Base-by-base conservation (phyloP, 1,139 yeast species). In the Kodamaea arcana region DNA sequence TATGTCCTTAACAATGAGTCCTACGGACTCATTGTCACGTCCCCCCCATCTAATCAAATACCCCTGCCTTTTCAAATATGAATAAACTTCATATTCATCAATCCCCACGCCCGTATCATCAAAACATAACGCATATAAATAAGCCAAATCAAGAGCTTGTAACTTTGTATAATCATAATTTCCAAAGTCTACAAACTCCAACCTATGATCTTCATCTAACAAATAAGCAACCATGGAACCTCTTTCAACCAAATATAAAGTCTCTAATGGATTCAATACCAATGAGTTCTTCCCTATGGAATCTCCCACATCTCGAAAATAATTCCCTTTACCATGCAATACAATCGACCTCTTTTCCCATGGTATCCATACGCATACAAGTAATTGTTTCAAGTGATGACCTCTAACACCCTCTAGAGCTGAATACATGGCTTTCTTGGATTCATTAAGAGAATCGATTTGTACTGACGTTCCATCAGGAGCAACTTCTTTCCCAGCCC, bases 401-500 rank as follows among this genome's bases (percentile, higher is more conserved):
- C 82, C 80, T 30, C 96, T 66, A 1, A 75, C 72, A 1, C 71
- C 71, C 1, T 55, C 53, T 24, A 90, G 59, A 0, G 94, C 94
- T 3, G 63, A 60, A 50, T 76, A 87, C 95, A 90, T 88, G 20
- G 84, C 78, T 16, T 72, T 58, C 34, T 84, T 65, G 8, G 94
- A 79, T 24, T 68, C 70, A 8, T 62, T 60, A 4, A 90, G 62
- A 14, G 70, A 63, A 4, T 58, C 49, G 2, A 51, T 53, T 56
- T 90, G 97, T 16, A 72, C 63, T 3, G 57, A 52, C 0, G 94
- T 81, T 1, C 90, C 87, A 55, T 83, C 92, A 0, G 95, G 96
- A 41, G 80, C 95, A 47, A 80, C 83, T 45, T 86, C 96, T 55
- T 90, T 90, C 40, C 80, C 92, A 2, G 96, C 96, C 42, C 92